Percentiles rank a stretch among this genome's conserved stretches.
Conservation (phyloP, 2,329 filamentous ascomycete species). For the Karstenula rhodostoma region DNA sequence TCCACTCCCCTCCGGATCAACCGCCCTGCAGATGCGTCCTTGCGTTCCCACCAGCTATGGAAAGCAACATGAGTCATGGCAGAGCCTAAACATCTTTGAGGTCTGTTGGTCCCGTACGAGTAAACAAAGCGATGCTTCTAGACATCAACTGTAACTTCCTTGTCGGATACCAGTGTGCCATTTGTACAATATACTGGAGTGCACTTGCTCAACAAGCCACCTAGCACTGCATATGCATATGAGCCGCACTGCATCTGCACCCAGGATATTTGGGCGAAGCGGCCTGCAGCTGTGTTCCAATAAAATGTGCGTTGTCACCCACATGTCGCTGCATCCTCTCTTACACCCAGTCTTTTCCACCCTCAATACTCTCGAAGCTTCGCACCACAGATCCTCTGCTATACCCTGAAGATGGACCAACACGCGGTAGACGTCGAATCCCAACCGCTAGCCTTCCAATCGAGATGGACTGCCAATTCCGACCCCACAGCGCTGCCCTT, state of each 20-base stretch:
- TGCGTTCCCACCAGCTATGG: neutral
- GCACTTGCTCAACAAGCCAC: neutral
- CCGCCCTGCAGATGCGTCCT: conserved; percentile 4
- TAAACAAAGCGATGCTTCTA: neutral
- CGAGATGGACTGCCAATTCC: conserved; percentile 38
- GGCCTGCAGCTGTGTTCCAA: neutral
- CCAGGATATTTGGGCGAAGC: neutral
- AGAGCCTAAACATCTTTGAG: neutral
- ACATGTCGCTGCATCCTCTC: neutral
- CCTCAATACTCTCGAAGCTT: neutral
- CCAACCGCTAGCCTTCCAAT: conserved; percentile 40
- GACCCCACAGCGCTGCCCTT: conserved; percentile 47
- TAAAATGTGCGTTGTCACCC: conserved; percentile 6
- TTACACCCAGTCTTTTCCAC: neutral
- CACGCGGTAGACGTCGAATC: conserved; percentile 31
- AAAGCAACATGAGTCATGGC: neutral
- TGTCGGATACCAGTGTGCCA: neutral
- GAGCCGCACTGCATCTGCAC: conserved; percentile 10
- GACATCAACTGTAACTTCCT: neutral
- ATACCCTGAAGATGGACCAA: neutral
- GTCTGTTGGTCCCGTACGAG: neutral
- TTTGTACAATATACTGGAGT: too few species aligned
- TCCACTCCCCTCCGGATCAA: neutral
- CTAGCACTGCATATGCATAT: conserved; percentile 8
- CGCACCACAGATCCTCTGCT: neutral